phyloP scores from a whole-genome alignment of 345 rosid species.

The Sapria himalayana region DNA sequence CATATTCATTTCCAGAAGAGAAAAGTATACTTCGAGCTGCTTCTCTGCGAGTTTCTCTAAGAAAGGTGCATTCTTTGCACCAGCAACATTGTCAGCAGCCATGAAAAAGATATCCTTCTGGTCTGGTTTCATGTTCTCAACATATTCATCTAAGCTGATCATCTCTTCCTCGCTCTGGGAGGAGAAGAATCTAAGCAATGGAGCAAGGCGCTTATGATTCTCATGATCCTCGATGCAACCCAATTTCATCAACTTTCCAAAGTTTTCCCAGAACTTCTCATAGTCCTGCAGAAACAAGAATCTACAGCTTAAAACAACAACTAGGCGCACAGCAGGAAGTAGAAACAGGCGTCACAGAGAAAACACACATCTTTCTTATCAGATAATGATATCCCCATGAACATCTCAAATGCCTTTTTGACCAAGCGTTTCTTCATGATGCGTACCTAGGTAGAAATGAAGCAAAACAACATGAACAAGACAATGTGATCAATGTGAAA shows the following conservation, averaged over 20 bases:
- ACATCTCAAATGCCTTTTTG: conserved; percentile 87
- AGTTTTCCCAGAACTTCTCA: conserved; percentile 89
- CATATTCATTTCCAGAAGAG: conserved; percentile 2
- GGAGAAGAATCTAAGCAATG: conserved; percentile 81
- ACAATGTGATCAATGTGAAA: not conserved
- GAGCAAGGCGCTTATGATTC: conserved; percentile 93
- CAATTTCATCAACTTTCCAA: conserved; percentile 62
- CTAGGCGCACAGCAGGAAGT: not conserved
- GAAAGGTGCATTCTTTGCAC: conserved; percentile 93
- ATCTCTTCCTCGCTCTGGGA: conserved; percentile 83
- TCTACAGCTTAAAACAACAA: not conserved
- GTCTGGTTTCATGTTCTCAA: conserved; percentile 88
- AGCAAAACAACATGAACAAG: conserved; percentile 4
- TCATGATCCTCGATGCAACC: conserved; percentile 97
- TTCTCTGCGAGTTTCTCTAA: conserved; percentile 75
- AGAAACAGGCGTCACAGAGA: not conserved
- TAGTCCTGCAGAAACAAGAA: conserved; percentile 40
- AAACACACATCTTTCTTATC: conserved; percentile 60
- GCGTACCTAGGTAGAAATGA: conserved; percentile 38
- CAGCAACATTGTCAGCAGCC: conserved; percentile 71
- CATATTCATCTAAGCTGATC: conserved; percentile 95
- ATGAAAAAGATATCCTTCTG: conserved; percentile 82
- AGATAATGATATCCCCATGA: conserved; percentile 73
- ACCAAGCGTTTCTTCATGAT: conserved; percentile 88
- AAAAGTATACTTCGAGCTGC: conserved; percentile 49